Base-by-base conservation (phyloP, 768 basidiomycete genomes). In the Tephrocybe sp. region DNA sequence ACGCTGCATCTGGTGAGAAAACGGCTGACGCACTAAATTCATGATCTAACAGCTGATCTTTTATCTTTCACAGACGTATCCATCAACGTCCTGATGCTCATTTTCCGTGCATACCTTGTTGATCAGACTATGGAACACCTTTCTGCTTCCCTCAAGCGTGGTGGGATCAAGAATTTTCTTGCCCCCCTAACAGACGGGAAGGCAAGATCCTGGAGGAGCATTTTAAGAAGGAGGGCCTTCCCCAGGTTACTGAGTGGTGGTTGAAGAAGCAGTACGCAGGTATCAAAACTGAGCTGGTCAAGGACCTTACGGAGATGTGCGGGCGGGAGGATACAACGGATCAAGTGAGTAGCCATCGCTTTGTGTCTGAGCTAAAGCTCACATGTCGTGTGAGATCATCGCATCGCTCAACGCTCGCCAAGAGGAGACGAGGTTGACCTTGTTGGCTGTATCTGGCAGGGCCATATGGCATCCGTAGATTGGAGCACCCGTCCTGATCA, bases 1-100 rank as follows among this genome's bases (percentile, higher is more conserved):
- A n/a, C n/a, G n/a, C n/a, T n/a, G n/a, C 94, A 97, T 65, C 81
- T 98, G 57, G 79, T 95, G 66, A 98, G n/a, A 97, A 73, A 94
- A 99, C 55, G 89, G 92, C 90, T 49, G 53, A 69, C 12, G 36
- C n/a, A 6, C 23, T 21, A n/a, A 5, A 25, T 34, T 18, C 6
- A 10, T 33, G 22, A 25, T 25, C 31, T 45, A 21, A 51, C 15
- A 31, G 25, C 22, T 29, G 10, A 45, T 42, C 31, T n/a, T n/a
- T n/a, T n/a, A n/a, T n/a, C 30, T 54, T 46, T 45, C 4, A 41
- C 60, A 94, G 92, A 90, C 61, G 78, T 92, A 34, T 83, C 92
- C 27, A 70, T 92, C 57, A 76, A 72, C 56, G 83, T 92, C 50
- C 65, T 97, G 56, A 88, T 86, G 24, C 70, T 79, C 50, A 78